A percentile compares a stretch with the other conserved stretches of the same genome.
Conservation (phyloP, 2,329 filamentous ascomycete genomes). For the Aureobasidium uvarum region DNA sequence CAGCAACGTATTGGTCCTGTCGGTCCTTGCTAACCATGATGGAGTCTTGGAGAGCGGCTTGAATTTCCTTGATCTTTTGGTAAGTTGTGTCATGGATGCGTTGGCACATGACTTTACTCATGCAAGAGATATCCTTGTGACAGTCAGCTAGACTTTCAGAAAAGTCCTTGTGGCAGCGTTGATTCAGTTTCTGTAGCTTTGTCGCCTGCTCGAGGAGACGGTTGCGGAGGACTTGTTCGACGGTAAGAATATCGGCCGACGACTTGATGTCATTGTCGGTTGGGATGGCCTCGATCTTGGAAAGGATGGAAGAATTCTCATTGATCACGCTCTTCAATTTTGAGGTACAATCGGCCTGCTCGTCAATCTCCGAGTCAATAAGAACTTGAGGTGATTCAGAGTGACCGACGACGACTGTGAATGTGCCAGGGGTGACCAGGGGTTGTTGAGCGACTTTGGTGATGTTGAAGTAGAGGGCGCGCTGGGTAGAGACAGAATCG, state of each 20-base stretch:
- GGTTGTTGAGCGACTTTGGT: slow-evolving; percentile 15
- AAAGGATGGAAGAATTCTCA: slow-evolving; percentile 19
- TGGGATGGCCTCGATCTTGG: background rate
- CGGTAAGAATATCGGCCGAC: background rate
- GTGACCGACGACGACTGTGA: slow-evolving; percentile 11
- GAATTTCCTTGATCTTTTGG: slow-evolving; percentile 15
- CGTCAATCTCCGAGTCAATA: background rate
- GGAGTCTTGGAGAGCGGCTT: slow-evolving; percentile 15
- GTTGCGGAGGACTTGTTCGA: slow-evolving; percentile 1
- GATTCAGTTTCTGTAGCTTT: slow-evolving; percentile 8
- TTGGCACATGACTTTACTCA: slow-evolving; percentile 24
- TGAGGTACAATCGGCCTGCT: slow-evolving; percentile 1
- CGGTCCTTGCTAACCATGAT: slow-evolving; percentile 19
- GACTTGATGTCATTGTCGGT: slow-evolving; percentile 21
- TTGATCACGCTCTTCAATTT: slow-evolving; percentile 1
- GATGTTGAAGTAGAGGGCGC: slow-evolving; percentile 22
- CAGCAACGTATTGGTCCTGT: slow-evolving; percentile 2
- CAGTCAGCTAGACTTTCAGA: slow-evolving; percentile 18
- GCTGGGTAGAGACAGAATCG: background rate
- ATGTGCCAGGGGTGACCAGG: background rate
- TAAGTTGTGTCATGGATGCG: slow-evolving; percentile 18
- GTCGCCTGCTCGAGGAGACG: slow-evolving; percentile 21
- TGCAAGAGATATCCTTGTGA: slow-evolving; percentile 21
- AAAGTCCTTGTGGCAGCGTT: slow-evolving; percentile 4
- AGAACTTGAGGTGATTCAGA: slow-evolving; percentile 12